Base-by-base conservation (phyloP, 371 early-diverging fungal species). In the Apophysomyces ossiformis region DNA sequence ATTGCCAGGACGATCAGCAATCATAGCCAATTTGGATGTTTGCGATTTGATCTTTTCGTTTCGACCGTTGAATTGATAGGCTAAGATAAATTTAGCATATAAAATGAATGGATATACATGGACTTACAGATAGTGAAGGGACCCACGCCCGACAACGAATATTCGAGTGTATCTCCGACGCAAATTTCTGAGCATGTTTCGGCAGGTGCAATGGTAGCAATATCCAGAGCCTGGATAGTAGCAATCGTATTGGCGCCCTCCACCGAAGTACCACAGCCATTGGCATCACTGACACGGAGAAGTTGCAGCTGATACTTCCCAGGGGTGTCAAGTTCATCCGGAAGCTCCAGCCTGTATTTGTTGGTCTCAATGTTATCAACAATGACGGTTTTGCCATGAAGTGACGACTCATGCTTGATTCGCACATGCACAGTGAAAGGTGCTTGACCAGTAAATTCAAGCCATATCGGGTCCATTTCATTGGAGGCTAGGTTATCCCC, bases 1-100 rank as follows among this genome's bases (percentile, higher is more conserved):
- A 62, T 85, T 85, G 43, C 85, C 85, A 37, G 85, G 78, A 41
- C 79, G 80, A 61, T 85, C 85, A 16, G 85, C 85, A 57, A 82
- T 57, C 72, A 80, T 71, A 6, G 77, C 63, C 1, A 82, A 56
- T 36, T 63, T 69, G 11, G 81, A 71, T 0, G 76, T 68, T 21
- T 50, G 60, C 4, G 78, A 62, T 9, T 72, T 77, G 37, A 77
- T 64, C 44, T 70, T 74, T 64, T 77, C 77, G 5, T 38, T 65
- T 35, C 69, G 68, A 9, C 69, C 78, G 37, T 85, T 81, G 46
- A 82, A 85, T 38, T 67, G 61, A 47, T 83, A 83, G n/a, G 74
- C 74, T 70, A 71, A 45, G 39, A 46, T 38, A 57, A 13, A 26
- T 26, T 37, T 57, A 36, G 18, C n/a, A 35, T 18, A 26, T 18